These are phyloP conservation scores for Saprolegnia parasitica DNA, from an alignment of 352 stramenopile species.

Conservation along the genomic window DNA sequence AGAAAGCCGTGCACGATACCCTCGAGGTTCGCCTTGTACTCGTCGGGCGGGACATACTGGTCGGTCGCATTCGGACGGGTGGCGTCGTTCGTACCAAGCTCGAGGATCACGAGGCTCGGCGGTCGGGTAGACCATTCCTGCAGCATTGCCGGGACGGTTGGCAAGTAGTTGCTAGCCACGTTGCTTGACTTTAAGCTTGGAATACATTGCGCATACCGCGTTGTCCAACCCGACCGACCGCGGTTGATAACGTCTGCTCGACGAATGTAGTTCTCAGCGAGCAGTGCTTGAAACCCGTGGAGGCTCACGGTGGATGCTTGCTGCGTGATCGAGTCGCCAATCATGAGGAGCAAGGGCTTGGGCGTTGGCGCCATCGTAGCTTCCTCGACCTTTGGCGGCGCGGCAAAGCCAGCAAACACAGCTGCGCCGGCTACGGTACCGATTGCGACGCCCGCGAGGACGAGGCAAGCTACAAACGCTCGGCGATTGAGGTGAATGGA, in stretches of 20 bases:
- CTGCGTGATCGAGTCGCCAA: constrained; percentile 63
- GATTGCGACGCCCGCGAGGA: no score
- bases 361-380: background rate
- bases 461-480: no score
- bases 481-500: no score
- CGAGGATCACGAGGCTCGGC: constrained; percentile 10
- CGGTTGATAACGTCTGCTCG: constrained; percentile 40
- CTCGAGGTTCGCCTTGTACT: background rate
- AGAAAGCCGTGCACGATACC: background rate
- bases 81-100: constrained; percentile 14
- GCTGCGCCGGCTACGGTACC: no score
- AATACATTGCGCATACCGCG: constrained; percentile 28
- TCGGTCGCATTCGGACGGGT: background rate
- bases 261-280: constrained; percentile 24
- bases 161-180: constrained; percentile 30
- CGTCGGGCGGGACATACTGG: constrained; percentile 1
- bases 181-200: no score
- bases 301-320: constrained; percentile 24
- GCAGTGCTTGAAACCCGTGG: constrained; percentile 8
- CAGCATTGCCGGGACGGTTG: constrained; percentile 30
- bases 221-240: constrained; percentile 63
- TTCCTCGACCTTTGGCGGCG: no score
- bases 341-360: constrained; percentile 39
- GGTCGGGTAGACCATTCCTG: constrained; percentile 34
- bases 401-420: no score